phyloP scores from a whole-genome alignment of 2,329 filamentous ascomycete species.

The Herpotrichia juniperi region DNA sequence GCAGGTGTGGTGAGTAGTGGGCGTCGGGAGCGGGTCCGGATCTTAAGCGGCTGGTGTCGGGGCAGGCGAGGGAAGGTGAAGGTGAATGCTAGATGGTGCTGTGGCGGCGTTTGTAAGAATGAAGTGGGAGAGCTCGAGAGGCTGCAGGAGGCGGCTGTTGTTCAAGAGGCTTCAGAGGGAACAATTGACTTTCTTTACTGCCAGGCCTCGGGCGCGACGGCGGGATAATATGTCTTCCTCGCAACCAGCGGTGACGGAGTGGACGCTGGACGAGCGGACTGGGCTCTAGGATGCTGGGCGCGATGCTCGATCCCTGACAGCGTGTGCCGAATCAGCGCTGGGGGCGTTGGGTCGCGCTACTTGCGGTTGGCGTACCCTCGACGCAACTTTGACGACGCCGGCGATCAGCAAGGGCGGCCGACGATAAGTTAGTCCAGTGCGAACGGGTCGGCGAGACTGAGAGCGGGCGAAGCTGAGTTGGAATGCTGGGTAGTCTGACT shows the following conservation, averaged over 20 bases:
- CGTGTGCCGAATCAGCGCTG: neutral
- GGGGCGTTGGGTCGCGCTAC: conserved; percentile 7
- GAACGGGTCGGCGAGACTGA: neutral
- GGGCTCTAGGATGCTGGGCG: conserved; percentile 5
- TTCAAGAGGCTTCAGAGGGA: neutral
- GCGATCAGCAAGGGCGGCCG: conserved; percentile 10
- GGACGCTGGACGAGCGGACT: conserved; percentile 9
- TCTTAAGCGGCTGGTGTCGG: neutral
- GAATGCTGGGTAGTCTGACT: neutral
- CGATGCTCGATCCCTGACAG: neutral
- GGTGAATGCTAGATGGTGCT: neutral
- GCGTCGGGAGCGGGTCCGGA: conserved; percentile 1
- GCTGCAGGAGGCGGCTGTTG: neutral
- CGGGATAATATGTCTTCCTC: conserved; percentile 7
- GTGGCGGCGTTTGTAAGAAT: neutral
- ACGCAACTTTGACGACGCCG: conserved; percentile 11
- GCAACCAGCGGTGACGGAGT: conserved; percentile 9
- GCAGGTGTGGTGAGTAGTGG: conserved; percentile 9
- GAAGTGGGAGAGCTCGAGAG: neutral
- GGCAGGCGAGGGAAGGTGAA: neutral
- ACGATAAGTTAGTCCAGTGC: no score
- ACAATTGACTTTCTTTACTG: neutral
- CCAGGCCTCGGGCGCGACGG: neutral
- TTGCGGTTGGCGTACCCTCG: conserved; percentile 5
- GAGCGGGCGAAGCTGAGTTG: neutral